Evolutionary conservation across 2,329 filamentous ascomycete species (phyloP).

Genomic region (Lasiodiplodia theobromae): DNA sequence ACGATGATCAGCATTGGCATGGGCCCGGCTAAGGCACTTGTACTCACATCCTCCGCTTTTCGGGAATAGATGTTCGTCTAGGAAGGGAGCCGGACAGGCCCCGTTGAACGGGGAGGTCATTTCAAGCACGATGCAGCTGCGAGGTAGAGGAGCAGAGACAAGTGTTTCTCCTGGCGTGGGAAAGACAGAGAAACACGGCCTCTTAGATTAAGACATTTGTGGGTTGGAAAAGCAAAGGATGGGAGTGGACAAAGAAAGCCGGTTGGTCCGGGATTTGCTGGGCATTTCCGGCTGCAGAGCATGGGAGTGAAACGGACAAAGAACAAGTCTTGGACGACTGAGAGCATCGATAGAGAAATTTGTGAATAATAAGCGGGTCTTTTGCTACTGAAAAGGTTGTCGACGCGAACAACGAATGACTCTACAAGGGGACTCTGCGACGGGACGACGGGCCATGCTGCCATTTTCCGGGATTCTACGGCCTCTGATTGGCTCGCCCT

Average conservation of each 20-base stretch:
- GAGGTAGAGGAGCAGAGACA: background rate
- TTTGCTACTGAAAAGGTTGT: background rate
- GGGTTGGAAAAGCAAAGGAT: background rate
- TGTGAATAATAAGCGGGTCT: background rate
- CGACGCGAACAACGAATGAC: background rate
- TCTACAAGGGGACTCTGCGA: background rate
- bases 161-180: background rate
- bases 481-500: background rate
- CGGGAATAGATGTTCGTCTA: conserved; percentile 35
- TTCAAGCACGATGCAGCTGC: too few relatives aligned
- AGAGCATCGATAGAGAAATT: background rate
- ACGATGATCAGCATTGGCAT: background rate
- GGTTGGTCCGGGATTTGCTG: background rate
- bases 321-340: background rate
- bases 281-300: conserved; percentile 18
- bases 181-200: background rate
- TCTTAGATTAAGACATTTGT: background rate
- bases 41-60: conserved; percentile 37
- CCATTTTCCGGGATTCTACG: background rate
- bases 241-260: conserved; percentile 1
- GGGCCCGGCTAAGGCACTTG: background rate
- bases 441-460: background rate
- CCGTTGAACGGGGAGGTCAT: conserved; percentile 14
- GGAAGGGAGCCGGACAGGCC: conserved; percentile 37
- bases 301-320: conserved; percentile 13